Conservation (phyloP, 139 green algal genomes). For the Coelastrella sp. region DNA sequence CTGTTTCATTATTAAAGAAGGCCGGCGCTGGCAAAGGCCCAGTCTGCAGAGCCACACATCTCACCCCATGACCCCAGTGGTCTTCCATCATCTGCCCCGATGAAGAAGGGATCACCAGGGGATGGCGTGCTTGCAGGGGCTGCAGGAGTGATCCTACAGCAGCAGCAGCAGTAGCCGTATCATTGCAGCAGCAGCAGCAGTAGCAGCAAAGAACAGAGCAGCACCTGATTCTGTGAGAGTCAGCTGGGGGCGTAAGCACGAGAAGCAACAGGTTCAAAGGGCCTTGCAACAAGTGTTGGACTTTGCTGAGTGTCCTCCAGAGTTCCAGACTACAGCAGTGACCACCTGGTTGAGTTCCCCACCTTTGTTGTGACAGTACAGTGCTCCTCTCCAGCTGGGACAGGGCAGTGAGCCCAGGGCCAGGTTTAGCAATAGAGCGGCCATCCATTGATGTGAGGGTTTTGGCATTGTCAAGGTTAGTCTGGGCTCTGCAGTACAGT, state of each 20-base stretch:
- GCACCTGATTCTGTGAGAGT: no score
- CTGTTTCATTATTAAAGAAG: no score
- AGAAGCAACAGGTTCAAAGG: no score
- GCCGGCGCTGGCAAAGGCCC: no score
- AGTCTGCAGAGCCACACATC: neutral
- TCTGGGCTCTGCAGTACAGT: neutral
- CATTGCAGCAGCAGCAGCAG: neutral
- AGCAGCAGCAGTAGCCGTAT: neutral
- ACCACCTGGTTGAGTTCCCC: neutral
- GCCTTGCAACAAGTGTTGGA: no score
- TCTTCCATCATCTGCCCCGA: neutral
- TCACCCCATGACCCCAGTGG: constrained; percentile 34
- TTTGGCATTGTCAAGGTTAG: neutral
- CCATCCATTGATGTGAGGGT: neutral
- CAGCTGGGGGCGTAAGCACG: no score
- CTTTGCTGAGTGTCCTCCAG: no score
- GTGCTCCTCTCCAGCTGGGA: constrained; percentile 2
- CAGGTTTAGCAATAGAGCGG: neutral
- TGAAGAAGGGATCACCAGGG: neutral
- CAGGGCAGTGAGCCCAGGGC: neutral
- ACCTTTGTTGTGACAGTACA: neutral
- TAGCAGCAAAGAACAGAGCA: neutral
- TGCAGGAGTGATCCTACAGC: neutral
- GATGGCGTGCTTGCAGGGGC: neutral
- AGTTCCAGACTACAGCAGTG: no score